These are phyloP conservation scores for Trichophyton equinum DNA, from an alignment of 2,329 filamentous ascomycete genomes.

Conservation along the genomic window DNA sequence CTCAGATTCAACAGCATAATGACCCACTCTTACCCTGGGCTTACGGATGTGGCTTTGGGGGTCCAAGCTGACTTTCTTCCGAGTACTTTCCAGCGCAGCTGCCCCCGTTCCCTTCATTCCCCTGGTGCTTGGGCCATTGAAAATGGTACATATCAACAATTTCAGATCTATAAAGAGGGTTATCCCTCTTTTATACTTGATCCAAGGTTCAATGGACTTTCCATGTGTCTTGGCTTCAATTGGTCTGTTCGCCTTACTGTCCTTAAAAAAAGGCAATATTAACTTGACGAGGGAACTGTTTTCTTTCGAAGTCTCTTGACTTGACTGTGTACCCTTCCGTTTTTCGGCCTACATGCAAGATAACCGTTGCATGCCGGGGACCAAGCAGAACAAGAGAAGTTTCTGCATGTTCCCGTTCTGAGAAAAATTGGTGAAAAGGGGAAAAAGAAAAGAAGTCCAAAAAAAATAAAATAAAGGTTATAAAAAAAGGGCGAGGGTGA, in stretches of 20 bases:
- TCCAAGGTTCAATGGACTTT: not conserved
- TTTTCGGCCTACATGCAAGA: slow-evolving; percentile 1
- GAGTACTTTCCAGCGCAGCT: not conserved
- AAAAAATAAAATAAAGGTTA: not conserved
- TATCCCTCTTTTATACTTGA: not conserved
- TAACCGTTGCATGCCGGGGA: slow-evolving; percentile 5
- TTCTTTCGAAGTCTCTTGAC: not conserved
- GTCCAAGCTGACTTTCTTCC: not conserved
- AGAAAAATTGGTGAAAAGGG: not conserved
- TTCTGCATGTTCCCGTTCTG: slow-evolving; percentile 2
- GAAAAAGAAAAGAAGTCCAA: not conserved
- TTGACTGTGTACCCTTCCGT: not conserved
- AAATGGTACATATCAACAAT: not conserved
- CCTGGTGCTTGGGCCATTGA: not conserved
- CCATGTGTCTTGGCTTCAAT: not conserved
- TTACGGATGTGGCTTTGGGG: slow-evolving; percentile 1
- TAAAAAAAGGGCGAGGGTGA: not conserved
- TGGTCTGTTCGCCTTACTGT: not conserved
- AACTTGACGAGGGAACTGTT: not conserved
- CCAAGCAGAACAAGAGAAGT: not conserved
- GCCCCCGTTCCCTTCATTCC: not conserved
- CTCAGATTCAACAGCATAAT: not conserved
- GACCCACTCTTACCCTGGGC: not conserved
- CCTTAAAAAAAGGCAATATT: not conserved
- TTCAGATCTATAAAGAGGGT: not conserved